Evolutionary conservation across 2,329 filamentous ascomycete species (phyloP).

Genomic region (Pseudohalonectria lignicola): DNA sequence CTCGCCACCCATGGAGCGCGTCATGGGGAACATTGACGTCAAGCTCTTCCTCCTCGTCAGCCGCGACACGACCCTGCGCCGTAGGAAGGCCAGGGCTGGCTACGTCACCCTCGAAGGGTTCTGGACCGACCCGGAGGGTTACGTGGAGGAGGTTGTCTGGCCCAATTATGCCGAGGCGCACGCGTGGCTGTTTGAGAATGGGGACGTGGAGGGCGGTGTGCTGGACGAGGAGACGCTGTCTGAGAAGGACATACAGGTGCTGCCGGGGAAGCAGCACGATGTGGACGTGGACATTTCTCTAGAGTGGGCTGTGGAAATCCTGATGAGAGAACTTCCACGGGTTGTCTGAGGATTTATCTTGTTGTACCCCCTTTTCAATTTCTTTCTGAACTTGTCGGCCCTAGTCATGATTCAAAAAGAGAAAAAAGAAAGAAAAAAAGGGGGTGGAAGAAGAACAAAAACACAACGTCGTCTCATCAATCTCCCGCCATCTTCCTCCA

Average conservation of each 20-base stretch:
- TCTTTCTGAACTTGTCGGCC: too few relatives aligned
- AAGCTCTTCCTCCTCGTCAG: slow-evolving; percentile 68
- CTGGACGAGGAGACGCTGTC: slow-evolving; percentile 16
- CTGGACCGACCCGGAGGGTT: slow-evolving; percentile 89
- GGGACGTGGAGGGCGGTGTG: slow-evolving; percentile 50
- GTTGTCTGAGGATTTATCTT: too few relatives aligned
- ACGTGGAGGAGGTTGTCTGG: slow-evolving; percentile 93
- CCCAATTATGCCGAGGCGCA: slow-evolving; percentile 83
- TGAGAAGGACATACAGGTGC: slow-evolving; percentile 34
- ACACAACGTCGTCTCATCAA: too few relatives aligned
- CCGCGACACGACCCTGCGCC: slow-evolving; percentile 49
- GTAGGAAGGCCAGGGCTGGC: slow-evolving; percentile 58
- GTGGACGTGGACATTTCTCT: slow-evolving; percentile 51
- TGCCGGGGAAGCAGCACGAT: slow-evolving; percentile 33
- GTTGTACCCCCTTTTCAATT: too few relatives aligned
- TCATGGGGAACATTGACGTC: slow-evolving; percentile 56
- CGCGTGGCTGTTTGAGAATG: slow-evolving; percentile 63
- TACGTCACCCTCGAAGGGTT: slow-evolving; percentile 83
- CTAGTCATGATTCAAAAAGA: too few relatives aligned
- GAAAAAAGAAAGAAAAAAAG: too few relatives aligned
- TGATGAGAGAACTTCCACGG: slow-evolving; percentile 38
- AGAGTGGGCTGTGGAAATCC: slow-evolving; percentile 55
- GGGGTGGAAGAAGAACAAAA: too few relatives aligned
- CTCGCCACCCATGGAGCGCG: slow-evolving; percentile 37
- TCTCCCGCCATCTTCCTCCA: too few relatives aligned